A percentile compares a stretch with the other conserved stretches of the same genome.
Conservation (phyloP, 2,329 filamentous ascomycete genomes). For the Aspergillus proliferans region DNA sequence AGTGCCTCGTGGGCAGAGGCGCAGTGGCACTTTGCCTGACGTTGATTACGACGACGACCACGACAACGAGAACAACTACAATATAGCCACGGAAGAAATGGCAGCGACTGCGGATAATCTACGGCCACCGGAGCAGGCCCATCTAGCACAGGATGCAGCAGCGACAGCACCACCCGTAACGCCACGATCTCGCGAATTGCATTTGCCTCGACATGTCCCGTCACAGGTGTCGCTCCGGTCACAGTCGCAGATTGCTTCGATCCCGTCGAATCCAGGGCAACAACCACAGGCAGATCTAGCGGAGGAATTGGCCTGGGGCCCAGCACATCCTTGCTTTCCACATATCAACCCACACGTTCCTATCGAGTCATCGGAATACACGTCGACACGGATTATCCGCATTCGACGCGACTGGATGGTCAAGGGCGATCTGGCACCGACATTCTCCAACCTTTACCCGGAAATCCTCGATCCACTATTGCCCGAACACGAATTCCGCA, state of each 20-base stretch:
- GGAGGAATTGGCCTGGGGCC: slow-evolving; percentile 79
- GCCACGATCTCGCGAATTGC: background rate
- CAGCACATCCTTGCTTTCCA: slow-evolving; percentile 87
- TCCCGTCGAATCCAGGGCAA: slow-evolving; percentile 32
- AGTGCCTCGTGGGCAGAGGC: slow-evolving; percentile 41
- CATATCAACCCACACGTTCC: slow-evolving; percentile 90
- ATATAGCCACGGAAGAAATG: slow-evolving; percentile 18
- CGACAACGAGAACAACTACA: background rate
- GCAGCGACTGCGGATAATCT: slow-evolving; percentile 22
- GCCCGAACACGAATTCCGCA: slow-evolving; percentile 78
- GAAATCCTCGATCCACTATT: slow-evolving; percentile 88
- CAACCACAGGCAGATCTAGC: slow-evolving; percentile 51
- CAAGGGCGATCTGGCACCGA: slow-evolving; percentile 81
- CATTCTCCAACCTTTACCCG: slow-evolving; percentile 91
- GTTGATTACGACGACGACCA: slow-evolving; percentile 3
- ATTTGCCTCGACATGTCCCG: slow-evolving; percentile 32
- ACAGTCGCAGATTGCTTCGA: slow-evolving; percentile 33
- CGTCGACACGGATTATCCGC: slow-evolving; percentile 79
- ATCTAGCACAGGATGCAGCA: slow-evolving; percentile 21
- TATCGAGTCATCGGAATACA: slow-evolving; percentile 64
- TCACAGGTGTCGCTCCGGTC: slow-evolving; percentile 38
- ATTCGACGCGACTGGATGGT: slow-evolving; percentile 88
- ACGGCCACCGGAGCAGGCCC: slow-evolving; percentile 24
- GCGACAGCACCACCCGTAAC: background rate
- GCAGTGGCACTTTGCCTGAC: slow-evolving; percentile 21